Percentiles rank a stretch among this genome's conserved stretches.
phyloP scores from a whole-genome alignment of 495 filamentous ascomycete species.

The Elasticomyces elasticus region DNA sequence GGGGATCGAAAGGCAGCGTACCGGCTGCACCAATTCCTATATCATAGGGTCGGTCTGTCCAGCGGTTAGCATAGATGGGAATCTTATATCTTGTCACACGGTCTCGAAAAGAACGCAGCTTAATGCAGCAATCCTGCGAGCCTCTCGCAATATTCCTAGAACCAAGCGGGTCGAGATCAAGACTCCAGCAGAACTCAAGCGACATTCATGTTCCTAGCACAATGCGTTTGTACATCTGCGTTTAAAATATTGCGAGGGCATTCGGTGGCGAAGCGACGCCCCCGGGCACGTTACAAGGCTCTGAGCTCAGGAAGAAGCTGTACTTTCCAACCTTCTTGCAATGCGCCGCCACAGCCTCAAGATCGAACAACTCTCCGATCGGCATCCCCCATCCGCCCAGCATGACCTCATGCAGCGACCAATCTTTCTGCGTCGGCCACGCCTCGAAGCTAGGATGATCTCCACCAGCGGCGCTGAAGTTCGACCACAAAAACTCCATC shows the following conservation, averaged over 20 bases:
- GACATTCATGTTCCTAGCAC: neutral
- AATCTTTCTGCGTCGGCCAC: slow-evolving; percentile 29
- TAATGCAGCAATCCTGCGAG: too few species aligned
- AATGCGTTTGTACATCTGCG: too few species aligned
- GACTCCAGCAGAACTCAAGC: too few species aligned
- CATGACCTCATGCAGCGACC: slow-evolving; percentile 25
- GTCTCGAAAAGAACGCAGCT: too few species aligned
- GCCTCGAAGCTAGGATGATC: slow-evolving; percentile 30
- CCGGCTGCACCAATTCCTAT: too few species aligned
- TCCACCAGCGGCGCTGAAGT: slow-evolving; percentile 29
- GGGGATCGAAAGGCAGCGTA: too few species aligned
- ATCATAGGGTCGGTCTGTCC: too few species aligned
- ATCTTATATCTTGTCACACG: too few species aligned
- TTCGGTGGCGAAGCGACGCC: slow-evolving; percentile 27
- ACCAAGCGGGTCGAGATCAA: too few species aligned
- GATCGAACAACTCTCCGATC: slow-evolving; percentile 30
- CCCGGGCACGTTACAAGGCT: slow-evolving; percentile 23
- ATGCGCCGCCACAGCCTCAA: slow-evolving; percentile 23
- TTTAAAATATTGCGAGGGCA: slow-evolving; percentile 25
- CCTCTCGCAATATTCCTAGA: too few species aligned
- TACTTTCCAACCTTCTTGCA: slow-evolving; percentile 24
- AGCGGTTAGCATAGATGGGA: too few species aligned
- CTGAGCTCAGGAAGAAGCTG: slow-evolving; percentile 26
- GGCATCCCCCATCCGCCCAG: slow-evolving; percentile 28
- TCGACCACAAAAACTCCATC: slow-evolving; percentile 31